Evolutionary conservation across 768 basidiomycete species (phyloP).

Genomic region (Lyophyllum semitale): DNA sequence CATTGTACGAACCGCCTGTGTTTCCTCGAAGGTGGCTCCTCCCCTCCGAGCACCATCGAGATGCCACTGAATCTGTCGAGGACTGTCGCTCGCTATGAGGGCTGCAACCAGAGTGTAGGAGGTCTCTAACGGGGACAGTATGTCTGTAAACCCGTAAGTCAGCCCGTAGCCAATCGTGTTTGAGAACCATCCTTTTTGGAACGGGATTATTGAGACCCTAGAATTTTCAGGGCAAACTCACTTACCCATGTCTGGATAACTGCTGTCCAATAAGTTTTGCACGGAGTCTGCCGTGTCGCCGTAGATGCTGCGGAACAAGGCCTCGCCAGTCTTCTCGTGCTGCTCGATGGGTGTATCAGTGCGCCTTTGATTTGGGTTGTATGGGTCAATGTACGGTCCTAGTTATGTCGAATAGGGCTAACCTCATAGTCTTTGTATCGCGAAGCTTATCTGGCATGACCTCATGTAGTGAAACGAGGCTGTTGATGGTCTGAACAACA

Average conservation of each 20-base stretch:
- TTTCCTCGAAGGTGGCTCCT: constrained; percentile 56
- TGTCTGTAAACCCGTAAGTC: constrained; percentile 49
- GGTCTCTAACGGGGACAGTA: constrained; percentile 53
- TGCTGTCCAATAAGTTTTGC: constrained; percentile 44
- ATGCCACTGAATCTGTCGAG: constrained; percentile 69
- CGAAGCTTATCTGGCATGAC: constrained; percentile 53
- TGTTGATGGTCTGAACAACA: constrained; percentile 55
- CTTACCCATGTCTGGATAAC: constrained; percentile 69
- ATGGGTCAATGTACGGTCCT: background rate
- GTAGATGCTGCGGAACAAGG: constrained; percentile 51
- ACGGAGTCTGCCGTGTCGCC: constrained; percentile 55
- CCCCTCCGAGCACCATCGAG: constrained; percentile 54
- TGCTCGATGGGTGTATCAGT: constrained; percentile 42
- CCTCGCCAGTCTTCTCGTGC: constrained; percentile 41
- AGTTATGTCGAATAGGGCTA: background rate
- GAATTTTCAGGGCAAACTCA: background rate
- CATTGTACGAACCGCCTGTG: constrained; percentile 54
- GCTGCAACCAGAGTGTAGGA: constrained; percentile 64
- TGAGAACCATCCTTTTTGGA: constrained; percentile 50
- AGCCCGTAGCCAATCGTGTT: constrained; percentile 58
- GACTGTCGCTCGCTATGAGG: constrained; percentile 61
- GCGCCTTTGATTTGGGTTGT: constrained; percentile 32
- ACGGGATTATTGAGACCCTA: background rate
- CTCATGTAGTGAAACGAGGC: constrained; percentile 49
- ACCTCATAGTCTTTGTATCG: constrained; percentile 49